Conservation (phyloP, 2,329 filamentous ascomycete genomes). For the Coniochaeta prunicola region DNA sequence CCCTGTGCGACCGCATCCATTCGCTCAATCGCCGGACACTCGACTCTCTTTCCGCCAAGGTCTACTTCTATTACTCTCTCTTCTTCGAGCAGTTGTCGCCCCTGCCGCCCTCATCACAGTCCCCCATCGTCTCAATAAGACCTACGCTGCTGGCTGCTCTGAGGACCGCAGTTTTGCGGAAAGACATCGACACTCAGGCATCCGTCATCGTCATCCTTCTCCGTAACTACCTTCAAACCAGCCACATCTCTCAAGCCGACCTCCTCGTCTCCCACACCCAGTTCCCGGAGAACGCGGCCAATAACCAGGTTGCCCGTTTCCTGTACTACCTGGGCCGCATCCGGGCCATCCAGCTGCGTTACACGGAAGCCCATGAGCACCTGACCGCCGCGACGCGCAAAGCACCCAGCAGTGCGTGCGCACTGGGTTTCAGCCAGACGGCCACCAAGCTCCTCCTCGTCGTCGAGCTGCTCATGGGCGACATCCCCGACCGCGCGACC, state of each 20-base stretch:
- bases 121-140: constrained; percentile 78
- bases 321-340: constrained; percentile 96
- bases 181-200: constrained; percentile 95
- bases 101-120: constrained; percentile 80
- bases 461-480: constrained; percentile 95
- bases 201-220: constrained; percentile 91
- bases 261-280: constrained; percentile 91
- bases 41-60: constrained; percentile 87
- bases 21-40: constrained; percentile 87
- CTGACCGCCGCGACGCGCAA: constrained; percentile 90
- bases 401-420: constrained; percentile 81
- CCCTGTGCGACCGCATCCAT: constrained; percentile 78
- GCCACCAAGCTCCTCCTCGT: constrained; percentile 95
- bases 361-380: constrained; percentile 95
- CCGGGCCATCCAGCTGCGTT: constrained; percentile 89
- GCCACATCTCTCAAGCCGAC: constrained; percentile 94
- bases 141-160: constrained; percentile 81
- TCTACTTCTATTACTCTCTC: constrained; percentile 96
- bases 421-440: constrained; percentile 90
- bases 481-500: constrained; percentile 90
- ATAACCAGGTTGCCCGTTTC: constrained; percentile 97
- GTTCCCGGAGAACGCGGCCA: constrained; percentile 88
- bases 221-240: constrained; percentile 91
- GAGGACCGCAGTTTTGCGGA: constrained; percentile 89
- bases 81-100: constrained; percentile 90